phyloP scores from a whole-genome alignment of 164 flowering plant species.

The Echeveria elegans region DNA sequence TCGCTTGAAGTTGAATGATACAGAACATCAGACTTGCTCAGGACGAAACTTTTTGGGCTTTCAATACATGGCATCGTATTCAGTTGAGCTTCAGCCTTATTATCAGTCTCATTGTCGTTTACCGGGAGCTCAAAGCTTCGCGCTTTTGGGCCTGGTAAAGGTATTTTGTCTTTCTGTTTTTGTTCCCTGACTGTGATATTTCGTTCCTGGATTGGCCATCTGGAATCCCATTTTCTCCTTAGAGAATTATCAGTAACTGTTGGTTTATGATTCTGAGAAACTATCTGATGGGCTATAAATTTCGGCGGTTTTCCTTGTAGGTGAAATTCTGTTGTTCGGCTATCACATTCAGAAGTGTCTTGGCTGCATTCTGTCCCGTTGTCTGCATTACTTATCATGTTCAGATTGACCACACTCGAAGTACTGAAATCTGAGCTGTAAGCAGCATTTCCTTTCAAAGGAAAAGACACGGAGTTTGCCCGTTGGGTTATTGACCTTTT shows the following conservation, averaged over 20 bases:
- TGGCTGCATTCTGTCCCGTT: constrained; percentile 33
- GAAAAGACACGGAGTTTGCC: constrained; percentile 33
- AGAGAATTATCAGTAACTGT: constrained; percentile 10
- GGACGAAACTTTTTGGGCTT: constrained; percentile 16
- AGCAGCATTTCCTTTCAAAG: constrained; percentile 24
- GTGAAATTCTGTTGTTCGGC: constrained; percentile 20
- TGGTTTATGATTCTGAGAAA: constrained; percentile 8
- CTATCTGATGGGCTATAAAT: constrained; percentile 13
- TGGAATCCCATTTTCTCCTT: constrained; percentile 7
- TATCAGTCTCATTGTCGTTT: neutral
- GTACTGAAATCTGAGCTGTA: constrained; percentile 34
- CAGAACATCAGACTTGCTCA: constrained; percentile 8
- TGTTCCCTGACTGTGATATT: neutral
- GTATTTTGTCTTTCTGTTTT: constrained; percentile 11
- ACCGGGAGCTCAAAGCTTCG: neutral
- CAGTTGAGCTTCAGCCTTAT: constrained; percentile 5
- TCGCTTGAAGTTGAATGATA: constrained; percentile 4
- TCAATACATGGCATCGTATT: constrained; percentile 11
- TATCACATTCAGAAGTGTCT: constrained; percentile 32
- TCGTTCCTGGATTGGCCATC: neutral
- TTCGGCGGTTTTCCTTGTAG: constrained; percentile 15
- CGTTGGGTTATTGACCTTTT: constrained; percentile 14
- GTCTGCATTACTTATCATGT: constrained; percentile 22
- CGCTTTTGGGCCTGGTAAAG: neutral
- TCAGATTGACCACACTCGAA: constrained; percentile 26